Base-by-base conservation (phyloP, 805 yeast species). In the Suhomyces vadensis region DNA sequence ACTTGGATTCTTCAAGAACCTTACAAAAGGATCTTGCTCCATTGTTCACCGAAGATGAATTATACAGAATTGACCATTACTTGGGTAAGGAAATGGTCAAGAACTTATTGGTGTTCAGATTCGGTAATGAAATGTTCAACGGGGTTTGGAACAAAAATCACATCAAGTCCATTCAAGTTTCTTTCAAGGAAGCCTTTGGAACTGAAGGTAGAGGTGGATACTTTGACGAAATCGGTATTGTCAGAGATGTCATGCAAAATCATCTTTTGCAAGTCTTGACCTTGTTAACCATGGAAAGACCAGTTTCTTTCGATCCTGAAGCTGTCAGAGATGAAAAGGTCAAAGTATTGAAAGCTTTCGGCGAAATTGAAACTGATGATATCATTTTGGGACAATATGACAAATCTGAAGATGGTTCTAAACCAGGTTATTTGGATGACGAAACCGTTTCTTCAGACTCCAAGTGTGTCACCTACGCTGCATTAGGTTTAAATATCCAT, bases 121-220 rank as follows among this genome's bases (percentile, higher is more conserved):
- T 94, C 60, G 96, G 95, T 55, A 94, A 94, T 71, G 83, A 84
- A 61, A 80, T 92, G 65, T 75, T 94, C 61, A 79, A 79, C 59
- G 88, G 95, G n/a, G 79, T 86, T 44, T 94, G 97, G 97, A 85
- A 86, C 72, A 83, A 76, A 63, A 78, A 86, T 51, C 85, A 79
- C 66, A 82, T 94, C 60, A 76, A 81, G 50, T 79, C 84, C 31
- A 83, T 94, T 50, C 97, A 92, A 74, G 82, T 94, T 54, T 79
- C 92, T 10, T 92, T 94, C 77, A 94, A 94, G 73, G 99, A 94
- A 73, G 88, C 94, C n/a, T 94, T 94, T 57, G 99, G 99, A 44
- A 94, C 99, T 31, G 97, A 94, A 71, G 99, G 99, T 45, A 82
- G 99, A 64, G 99, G 99, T 55, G 99, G 99, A 29, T 94, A 94